These are phyloP conservation scores for Trifolium subterraneum DNA, from an alignment of 306 rosid genomes.

Conservation along the genomic window DNA sequence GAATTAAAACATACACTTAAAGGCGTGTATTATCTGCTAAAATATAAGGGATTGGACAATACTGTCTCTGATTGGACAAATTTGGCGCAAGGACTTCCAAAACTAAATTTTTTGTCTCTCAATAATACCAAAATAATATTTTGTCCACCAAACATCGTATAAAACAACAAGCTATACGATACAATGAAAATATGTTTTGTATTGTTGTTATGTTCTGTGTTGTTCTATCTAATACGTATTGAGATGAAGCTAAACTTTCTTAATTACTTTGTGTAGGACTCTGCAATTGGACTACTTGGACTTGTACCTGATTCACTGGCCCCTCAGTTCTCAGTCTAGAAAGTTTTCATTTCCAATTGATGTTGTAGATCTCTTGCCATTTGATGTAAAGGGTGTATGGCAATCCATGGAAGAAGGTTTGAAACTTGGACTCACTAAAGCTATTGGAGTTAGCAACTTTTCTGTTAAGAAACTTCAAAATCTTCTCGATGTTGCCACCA, in stretches of 20 bases:
- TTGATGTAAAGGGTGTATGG: constrained; percentile 62
- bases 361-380: constrained; percentile 47
- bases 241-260: not conserved
- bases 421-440: constrained; percentile 52
- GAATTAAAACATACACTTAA: too few relatives aligned
- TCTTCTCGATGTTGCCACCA: constrained; percentile 42
- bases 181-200: fast-evolving
- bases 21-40: too few relatives aligned
- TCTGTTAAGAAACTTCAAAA: constrained; percentile 52
- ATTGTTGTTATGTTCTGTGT: too few relatives aligned
- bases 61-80: too few relatives aligned
- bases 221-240: too few relatives aligned
- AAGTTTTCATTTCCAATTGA: constrained; percentile 47
- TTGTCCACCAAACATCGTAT: too few relatives aligned
- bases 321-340: constrained; percentile 47
- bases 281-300: constrained; percentile 58
- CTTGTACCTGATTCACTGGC: constrained; percentile 60
- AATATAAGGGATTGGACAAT: too few relatives aligned
- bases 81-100: too few relatives aligned
- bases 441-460: constrained; percentile 68
- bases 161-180: too few relatives aligned
- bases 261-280: constrained; percentile 34
- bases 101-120: too few relatives aligned
- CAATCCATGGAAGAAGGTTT: constrained; percentile 53
- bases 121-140: too few relatives aligned